Base-by-base conservation (phyloP, 2,329 filamentous ascomycete species). In the Zasmidium angulare region DNA sequence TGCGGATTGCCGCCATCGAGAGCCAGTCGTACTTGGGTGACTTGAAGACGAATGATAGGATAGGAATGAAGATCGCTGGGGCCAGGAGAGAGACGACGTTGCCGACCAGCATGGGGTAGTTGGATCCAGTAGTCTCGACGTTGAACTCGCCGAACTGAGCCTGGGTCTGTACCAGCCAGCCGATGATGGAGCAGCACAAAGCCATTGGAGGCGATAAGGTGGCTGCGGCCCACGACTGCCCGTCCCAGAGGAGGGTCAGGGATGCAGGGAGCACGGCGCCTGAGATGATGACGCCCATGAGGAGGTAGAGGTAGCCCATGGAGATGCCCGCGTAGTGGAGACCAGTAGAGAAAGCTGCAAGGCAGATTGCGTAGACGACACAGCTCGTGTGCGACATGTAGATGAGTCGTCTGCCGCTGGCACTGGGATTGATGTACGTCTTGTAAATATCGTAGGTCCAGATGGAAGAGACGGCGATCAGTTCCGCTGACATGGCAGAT, bases 231-330 rank as follows among this genome's bases (percentile, higher is more conserved):
- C 85, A 87, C 69, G 90, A 91, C 73, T 96, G 91, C 1, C 88
- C 85, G 52, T 84, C 84, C 91, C 91, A 96, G 60, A 92, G 81
- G 0, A 96, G 82, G 0, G 91, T 90, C 63, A 96, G 78, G 0
- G 90, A 88, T 0, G 91, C 90, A 0, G 93, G 92, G 12, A 96
- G 82, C 2, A 72, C 71, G 2, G 91, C 92, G 0, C 89, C 86
- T 0, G 88, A 91, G 71, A 96, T 95, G 69, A 96, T 90, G 53
- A 92, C 89, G 7, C 92, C 93, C 92, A 96, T 96, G 71, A 96
- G 84, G 1, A 96, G 79, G 71, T 96, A 96, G 2, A 96, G 81
- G 69, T 93, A 96, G 11, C 91, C 92, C 90, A 96, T 95, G 22
- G 20, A 46, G 61, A 96, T 89, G 20, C 74, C 77, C 21, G 77